Percentiles rank a stretch among this genome's conserved stretches.
phyloP scores from a whole-genome alignment of 306 rosid genomes.

The Adenanthera pavonina region DNA sequence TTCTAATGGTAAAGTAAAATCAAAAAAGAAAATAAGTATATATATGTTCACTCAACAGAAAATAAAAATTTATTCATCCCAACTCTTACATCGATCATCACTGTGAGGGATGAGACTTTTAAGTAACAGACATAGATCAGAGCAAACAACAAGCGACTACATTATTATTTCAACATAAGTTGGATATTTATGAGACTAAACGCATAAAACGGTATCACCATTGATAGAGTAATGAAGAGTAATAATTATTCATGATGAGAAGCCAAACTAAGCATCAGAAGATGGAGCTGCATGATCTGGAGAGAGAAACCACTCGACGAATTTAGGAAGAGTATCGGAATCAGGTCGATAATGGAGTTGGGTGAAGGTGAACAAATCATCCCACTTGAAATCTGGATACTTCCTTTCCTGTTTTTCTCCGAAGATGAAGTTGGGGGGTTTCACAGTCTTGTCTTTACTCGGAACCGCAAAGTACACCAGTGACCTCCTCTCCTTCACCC shows the following conservation, averaged over 20 bases:
- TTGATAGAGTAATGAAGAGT: too few species aligned
- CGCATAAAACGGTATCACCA: too few species aligned
- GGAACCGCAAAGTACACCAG: conserved; percentile 61
- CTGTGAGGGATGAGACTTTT: neutral
- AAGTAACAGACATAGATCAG: neutral
- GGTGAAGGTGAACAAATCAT: conserved; percentile 56
- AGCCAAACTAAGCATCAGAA: neutral
- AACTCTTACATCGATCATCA: neutral
- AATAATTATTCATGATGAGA: neutral
- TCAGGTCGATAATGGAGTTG: conserved; percentile 35
- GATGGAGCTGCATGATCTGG: neutral
- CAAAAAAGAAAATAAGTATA: neutral
- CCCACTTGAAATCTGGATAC: conserved; percentile 74
- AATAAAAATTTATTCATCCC: neutral
- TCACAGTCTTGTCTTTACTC: conserved; percentile 35
- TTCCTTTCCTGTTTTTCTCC: conserved; percentile 32
- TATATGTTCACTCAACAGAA: neutral
- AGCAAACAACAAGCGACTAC: too few species aligned
- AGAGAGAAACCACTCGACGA: conserved; percentile 45
- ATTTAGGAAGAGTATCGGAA: neutral
- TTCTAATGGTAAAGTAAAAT: too few species aligned
- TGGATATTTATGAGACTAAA: too few species aligned
- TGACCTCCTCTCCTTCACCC: conserved; percentile 52
- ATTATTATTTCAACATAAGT: neutral
- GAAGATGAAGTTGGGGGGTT: neutral